Conservation (phyloP, 2,329 filamentous ascomycete species). For the Aspergillus bombycis region DNA sequence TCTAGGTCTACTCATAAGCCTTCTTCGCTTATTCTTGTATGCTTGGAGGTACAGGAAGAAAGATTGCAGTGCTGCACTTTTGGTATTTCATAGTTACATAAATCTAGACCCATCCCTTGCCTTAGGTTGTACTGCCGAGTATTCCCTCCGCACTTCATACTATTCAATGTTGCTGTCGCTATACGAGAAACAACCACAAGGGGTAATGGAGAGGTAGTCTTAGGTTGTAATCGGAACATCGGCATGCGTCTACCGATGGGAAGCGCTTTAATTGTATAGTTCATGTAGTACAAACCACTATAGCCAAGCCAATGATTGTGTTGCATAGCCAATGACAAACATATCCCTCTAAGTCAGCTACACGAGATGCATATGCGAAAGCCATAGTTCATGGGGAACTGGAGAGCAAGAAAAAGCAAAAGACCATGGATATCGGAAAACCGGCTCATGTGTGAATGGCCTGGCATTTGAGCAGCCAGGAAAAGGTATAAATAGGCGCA, state of each 20-base stretch:
- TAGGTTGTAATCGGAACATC: neutral
- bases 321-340: neutral
- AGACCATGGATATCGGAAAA: neutral
- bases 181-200: neutral
- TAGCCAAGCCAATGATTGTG: neutral
- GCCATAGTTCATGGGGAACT: neutral
- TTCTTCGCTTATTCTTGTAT: neutral
- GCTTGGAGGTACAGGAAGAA: neutral
- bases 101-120: neutral
- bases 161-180: neutral
- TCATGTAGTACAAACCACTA: neutral
- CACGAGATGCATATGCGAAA: neutral
- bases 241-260: neutral
- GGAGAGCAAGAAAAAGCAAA: neutral
- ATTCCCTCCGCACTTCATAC: neutral
- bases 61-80: neutral
- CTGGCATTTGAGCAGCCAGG: neutral
- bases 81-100: neutral
- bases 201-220: neutral
- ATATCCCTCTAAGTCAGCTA: neutral
- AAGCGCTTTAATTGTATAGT: neutral
- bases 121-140: neutral
- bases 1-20: neutral
- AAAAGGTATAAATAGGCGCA: neutral
- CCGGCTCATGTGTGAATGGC: neutral